Evolutionary conservation across 768 basidiomycete species (phyloP).

Genomic region (Boletellus emodensis): DNA sequence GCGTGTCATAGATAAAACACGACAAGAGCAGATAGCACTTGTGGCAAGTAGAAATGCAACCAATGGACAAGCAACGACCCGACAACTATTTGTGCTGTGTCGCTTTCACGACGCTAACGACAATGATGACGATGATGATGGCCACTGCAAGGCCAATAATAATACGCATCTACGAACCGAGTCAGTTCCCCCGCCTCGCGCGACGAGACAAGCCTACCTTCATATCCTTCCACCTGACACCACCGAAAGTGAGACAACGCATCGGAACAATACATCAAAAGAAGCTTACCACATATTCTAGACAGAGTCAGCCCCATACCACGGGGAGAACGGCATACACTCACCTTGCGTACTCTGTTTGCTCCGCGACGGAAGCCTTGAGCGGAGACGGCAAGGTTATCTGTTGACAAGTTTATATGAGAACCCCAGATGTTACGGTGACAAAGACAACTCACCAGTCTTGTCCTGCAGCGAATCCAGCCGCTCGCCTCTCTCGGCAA

Average conservation of each 20-base stretch:
- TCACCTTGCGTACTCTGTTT: conserved; percentile 93
- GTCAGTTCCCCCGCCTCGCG: conserved; percentile 8
- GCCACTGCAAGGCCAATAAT: conserved; percentile 89
- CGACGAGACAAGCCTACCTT: conserved; percentile 51
- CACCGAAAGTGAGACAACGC: conserved; percentile 7
- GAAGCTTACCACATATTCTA: conserved; percentile 87
- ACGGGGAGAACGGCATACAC: conserved; percentile 1
- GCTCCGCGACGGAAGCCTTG: conserved; percentile 98
- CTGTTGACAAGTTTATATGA: conserved; percentile 37
- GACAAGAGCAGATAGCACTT: conserved; percentile 23
- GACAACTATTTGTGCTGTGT: conserved; percentile 47
- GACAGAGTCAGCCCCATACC: conserved; percentile 7
- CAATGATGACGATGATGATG: conserved; percentile 92
- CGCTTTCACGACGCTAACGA: conserved; percentile 91
- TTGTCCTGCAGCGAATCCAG: conserved; percentile 95
- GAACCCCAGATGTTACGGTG: neutral
- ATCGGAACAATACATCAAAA: neutral
- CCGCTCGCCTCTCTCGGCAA: conserved; percentile 91
- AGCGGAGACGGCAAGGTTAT: conserved; percentile 96
- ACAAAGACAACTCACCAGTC: conserved; percentile 67
- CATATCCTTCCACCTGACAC: conserved; percentile 92
- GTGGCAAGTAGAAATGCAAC: conserved; percentile 5
- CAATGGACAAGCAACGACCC: neutral
- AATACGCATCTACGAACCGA: conserved; percentile 76
- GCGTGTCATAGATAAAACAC: conserved; percentile 45